phyloP scores from a whole-genome alignment of 495 filamentous ascomycete genomes.

The Podospora fimiseda region DNA sequence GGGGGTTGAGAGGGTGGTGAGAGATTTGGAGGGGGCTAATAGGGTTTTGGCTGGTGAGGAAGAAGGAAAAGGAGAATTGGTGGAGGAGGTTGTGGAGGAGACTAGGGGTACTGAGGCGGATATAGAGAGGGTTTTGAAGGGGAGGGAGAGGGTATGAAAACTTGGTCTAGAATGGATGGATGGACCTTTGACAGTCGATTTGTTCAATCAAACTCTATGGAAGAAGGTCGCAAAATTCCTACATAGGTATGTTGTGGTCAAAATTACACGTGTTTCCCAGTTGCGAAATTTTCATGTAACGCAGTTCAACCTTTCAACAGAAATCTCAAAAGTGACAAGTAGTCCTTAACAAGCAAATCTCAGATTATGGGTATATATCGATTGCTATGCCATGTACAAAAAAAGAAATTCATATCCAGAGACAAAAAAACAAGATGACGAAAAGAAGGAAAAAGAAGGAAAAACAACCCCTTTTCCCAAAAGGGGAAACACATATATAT shows the following conservation, averaged over 20 bases:
- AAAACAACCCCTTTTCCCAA: neutral
- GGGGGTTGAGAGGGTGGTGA: conserved; percentile 58
- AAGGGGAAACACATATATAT: neutral
- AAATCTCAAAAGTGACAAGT: neutral
- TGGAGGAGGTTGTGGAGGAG: conserved; percentile 43
- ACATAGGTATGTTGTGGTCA: no score
- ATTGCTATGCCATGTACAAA: conserved; percentile 1
- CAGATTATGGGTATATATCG: neutral
- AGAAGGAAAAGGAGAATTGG: conserved; percentile 18
- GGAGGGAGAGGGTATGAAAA: neutral
- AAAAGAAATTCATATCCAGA: neutral
- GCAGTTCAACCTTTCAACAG: no score
- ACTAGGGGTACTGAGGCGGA: conserved; percentile 42
- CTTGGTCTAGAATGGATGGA: no score
- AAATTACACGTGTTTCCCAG: no score
- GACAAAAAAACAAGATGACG: neutral
- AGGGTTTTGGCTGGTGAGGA: conserved; percentile 28
- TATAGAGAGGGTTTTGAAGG: conserved; percentile 23
- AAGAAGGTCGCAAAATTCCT: no score
- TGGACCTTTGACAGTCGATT: no score
- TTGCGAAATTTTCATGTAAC: no score
- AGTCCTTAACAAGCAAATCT: neutral
- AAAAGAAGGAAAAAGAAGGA: neutral
- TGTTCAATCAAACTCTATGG: no score
- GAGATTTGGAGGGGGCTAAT: conserved; percentile 63